Base-by-base conservation (phyloP, 805 yeast genomes). In the Lachancea fermentati region DNA sequence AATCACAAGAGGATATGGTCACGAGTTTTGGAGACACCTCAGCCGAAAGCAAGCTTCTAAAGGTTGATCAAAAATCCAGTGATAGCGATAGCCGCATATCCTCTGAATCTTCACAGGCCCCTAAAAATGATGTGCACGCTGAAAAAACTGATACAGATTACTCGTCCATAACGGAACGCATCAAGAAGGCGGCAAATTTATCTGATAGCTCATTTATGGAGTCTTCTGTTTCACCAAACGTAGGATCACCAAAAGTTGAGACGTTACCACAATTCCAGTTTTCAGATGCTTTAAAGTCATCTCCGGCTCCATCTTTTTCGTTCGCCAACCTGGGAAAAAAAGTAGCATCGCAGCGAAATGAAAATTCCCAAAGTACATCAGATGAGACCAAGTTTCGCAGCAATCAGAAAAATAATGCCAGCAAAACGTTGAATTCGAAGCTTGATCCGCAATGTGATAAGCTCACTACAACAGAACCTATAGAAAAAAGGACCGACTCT, bases 181-280 rank as follows among this genome's bases (percentile, higher is more conserved):
- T 57, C 18, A 58, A 58, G 41, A 49, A 55, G 34, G 49, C 44
- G 9, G 62, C 62, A 1, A 57, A 54, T 29, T 32, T 53, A 2
- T 32, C 51, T 5, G n/a, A n/a, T n/a, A n/a, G n/a, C n/a, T n/a
- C n/a, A n/a, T n/a, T n/a, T n/a, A n/a, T n/a, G n/a, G n/a, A n/a
- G n/a, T n/a, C n/a, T n/a, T n/a, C n/a, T n/a, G n/a, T n/a, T n/a
- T n/a, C n/a, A n/a, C n/a, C n/a, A n/a, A n/a, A 26, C 7, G 9
- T 31, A 9, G 34, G 37, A 5, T 17, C 28, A 8, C 11, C 19
- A 5, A 29, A 36, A 13, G 38, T 38, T n/a, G 29, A 39, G 2
- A 15, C 36, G 4, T 57, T 62, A 0, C 61, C 63, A 11, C 57
- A 57, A 38, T 49, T 62, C 4, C 38, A 49, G 1, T 59, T 51